phyloP scores from a whole-genome alignment of 1,139 yeast genomes.

The Yamadazyma friedrichii region DNA sequence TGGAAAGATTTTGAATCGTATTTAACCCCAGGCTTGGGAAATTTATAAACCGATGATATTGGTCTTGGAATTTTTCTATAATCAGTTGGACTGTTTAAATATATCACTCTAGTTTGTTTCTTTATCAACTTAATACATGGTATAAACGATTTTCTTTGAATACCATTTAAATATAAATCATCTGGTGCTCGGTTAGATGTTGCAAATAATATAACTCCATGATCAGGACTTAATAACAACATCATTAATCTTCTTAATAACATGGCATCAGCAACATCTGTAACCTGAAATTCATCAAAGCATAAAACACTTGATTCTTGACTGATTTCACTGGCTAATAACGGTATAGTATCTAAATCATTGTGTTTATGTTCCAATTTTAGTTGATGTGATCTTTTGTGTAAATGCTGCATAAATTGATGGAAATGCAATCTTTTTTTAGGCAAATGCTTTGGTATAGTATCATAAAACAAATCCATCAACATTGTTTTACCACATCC shows the following conservation, averaged over 20 bases:
- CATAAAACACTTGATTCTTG: slow-evolving; percentile 75
- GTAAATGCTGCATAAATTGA: slow-evolving; percentile 93
- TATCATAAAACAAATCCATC: slow-evolving; percentile 89
- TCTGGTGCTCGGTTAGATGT: slow-evolving; percentile 96
- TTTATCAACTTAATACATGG: slow-evolving; percentile 88
- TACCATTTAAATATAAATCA: slow-evolving; percentile 88
- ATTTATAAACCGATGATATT: slow-evolving; percentile 73
- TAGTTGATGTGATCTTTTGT: slow-evolving; percentile 79
- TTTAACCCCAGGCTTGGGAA: slow-evolving; percentile 63
- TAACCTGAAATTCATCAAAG: slow-evolving; percentile 94
- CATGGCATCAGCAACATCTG: slow-evolving; percentile 99
- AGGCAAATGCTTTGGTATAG: slow-evolving; percentile 74
- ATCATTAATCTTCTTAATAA: slow-evolving; percentile 72
- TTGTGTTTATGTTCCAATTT: slow-evolving; percentile 53
- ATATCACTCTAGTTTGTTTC: slow-evolving; percentile 69
- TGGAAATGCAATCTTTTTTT: slow-evolving; percentile 89
- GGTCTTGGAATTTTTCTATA: slow-evolving; percentile 89
- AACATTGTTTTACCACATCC: slow-evolving; percentile 99
- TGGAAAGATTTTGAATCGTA: slow-evolving; percentile 52
- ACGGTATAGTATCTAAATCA: slow-evolving; percentile 81
- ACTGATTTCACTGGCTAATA: slow-evolving; percentile 82
- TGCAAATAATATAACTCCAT: slow-evolving; percentile 85
- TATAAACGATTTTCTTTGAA: slow-evolving; percentile 84
- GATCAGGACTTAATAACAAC: slow-evolving; percentile 58
- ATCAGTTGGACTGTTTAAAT: slow-evolving; percentile 87